Percentiles rank a stretch among this genome's conserved stretches.
These are phyloP conservation scores for Solanum arcanum DNA, from an alignment of 257 asterid species.

Conservation along the genomic window DNA sequence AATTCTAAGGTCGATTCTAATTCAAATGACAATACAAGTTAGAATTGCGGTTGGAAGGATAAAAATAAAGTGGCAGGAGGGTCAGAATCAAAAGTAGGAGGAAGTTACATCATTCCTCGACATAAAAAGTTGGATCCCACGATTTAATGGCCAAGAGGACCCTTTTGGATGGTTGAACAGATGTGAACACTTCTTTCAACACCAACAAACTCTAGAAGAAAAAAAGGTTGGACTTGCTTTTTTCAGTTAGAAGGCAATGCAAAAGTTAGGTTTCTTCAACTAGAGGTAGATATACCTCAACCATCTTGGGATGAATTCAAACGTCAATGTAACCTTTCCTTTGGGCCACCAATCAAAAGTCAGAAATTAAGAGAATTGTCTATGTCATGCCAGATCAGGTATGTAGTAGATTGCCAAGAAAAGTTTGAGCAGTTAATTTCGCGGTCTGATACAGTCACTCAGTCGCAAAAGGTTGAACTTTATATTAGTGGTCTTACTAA, in stretches of 20 bases:
- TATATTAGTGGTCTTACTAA: not conserved
- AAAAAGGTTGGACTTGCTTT: not conserved
- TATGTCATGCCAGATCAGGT: not conserved
- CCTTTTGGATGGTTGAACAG: too few species aligned
- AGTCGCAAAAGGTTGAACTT: not conserved
- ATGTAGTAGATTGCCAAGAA: not conserved
- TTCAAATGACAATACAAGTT: too few species aligned
- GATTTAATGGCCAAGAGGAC: too few species aligned
- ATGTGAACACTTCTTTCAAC: too few species aligned
- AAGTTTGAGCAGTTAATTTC: not conserved
- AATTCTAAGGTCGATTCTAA: too few species aligned
- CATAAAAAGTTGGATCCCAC: too few species aligned
- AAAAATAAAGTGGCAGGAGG: too few species aligned
- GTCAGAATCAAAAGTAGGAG: too few species aligned
- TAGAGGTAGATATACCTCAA: not conserved
- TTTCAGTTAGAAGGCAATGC: not conserved
- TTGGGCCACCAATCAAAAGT: not conserved
- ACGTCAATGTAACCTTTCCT: not conserved
- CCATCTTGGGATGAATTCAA: not conserved
- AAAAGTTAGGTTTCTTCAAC: not conserved
- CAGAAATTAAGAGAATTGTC: not conserved
- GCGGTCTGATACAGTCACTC: not conserved
- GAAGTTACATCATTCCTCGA: too few species aligned
- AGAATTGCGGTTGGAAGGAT: too few species aligned
- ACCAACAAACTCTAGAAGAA: not conserved